Evolutionary conservation across 352 stramenopile genomes (phyloP).

Genomic region (Phytophthora constricta): DNA sequence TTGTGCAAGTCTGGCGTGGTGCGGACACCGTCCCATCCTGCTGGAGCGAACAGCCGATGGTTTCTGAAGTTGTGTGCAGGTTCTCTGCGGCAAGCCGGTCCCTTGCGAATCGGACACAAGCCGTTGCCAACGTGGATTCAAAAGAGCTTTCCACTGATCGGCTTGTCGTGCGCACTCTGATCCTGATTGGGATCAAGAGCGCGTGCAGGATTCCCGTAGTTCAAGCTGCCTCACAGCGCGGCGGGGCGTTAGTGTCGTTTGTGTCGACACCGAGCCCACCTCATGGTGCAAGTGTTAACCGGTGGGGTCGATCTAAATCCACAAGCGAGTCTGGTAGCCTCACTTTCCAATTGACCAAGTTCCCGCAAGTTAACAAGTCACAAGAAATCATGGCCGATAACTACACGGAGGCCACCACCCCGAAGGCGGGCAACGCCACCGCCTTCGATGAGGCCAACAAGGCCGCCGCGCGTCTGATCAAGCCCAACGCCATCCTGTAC

Average conservation of each 20-base stretch:
- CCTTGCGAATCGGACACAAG: neutral
- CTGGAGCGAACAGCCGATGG: neutral
- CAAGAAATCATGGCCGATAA: conserved; percentile 18
- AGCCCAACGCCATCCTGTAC: conserved; percentile 32
- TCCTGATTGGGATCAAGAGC: conserved; percentile 6
- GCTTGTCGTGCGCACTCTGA: neutral
- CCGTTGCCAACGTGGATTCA: neutral
- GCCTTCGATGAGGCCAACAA: conserved; percentile 39
- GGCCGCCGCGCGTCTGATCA: conserved; percentile 32
- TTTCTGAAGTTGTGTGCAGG: neutral
- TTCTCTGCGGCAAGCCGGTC: neutral
- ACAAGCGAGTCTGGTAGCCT: neutral
- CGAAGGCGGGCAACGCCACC: conserved; percentile 14
- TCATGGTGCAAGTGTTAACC: neutral
- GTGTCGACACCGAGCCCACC: neutral
- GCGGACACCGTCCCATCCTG: neutral
- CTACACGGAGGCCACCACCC: conserved; percentile 20
- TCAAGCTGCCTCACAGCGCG: conserved; percentile 21
- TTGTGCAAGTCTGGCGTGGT: neutral
- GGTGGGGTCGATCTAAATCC: neutral
- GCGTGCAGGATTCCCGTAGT: conserved; percentile 19
- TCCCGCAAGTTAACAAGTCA: conserved; percentile 1
- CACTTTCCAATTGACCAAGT: conserved; percentile 31
- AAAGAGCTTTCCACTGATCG: neutral
- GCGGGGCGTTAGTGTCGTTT: conserved; percentile 6